phyloP scores from a whole-genome alignment of 306 rosid genomes.

The Rubus idaeus region DNA sequence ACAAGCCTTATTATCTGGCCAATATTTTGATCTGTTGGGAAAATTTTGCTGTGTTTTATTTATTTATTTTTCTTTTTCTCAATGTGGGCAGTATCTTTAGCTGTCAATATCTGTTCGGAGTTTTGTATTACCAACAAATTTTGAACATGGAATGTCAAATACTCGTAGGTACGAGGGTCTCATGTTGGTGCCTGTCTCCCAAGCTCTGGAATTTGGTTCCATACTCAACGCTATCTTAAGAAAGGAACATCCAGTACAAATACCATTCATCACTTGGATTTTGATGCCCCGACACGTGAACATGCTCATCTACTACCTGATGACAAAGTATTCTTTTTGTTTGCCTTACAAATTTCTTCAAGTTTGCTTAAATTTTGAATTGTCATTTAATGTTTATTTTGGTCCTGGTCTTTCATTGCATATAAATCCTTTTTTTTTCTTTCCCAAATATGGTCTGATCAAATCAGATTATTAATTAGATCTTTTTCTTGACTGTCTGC shows the following conservation, averaged over 20 bases:
- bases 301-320: conserved; percentile 80
- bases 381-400: background rate
- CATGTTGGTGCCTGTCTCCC: conserved; percentile 91
- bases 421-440: background rate
- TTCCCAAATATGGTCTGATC: background rate
- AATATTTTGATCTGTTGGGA: background rate
- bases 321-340: conserved; percentile 59
- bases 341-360: conserved; percentile 25
- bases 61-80: background rate
- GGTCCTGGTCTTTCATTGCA: background rate
- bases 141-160: conserved; percentile 17
- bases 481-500: background rate
- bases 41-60: background rate
- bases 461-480: background rate
- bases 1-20: background rate
- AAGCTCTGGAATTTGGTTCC: conserved; percentile 91
- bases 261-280: conserved; percentile 83
- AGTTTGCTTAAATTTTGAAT: conserved; percentile 9
- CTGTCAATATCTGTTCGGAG: conserved; percentile 6
- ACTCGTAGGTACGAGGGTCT: conserved; percentile 82
- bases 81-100: background rate
- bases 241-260: conserved; percentile 61
- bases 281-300: conserved; percentile 99
- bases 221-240: conserved; percentile 79
- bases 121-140: background rate